Evolutionary conservation across 306 rosid species (phyloP).

Genomic region (Luffa aegyptiaca): DNA sequence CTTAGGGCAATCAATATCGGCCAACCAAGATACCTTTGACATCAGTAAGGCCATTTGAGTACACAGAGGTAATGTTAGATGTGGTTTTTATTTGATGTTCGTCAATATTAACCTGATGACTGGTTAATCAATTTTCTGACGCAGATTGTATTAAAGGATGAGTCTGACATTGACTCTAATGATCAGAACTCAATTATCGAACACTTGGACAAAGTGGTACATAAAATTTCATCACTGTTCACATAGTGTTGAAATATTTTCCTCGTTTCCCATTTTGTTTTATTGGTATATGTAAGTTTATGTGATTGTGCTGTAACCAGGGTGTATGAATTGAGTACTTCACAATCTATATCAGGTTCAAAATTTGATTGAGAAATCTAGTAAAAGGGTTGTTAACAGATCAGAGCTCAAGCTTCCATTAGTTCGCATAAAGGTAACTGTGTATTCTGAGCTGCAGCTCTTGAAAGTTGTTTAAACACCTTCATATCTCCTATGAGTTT

Average conservation of each 20-base stretch:
- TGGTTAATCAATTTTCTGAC: conserved; percentile 18
- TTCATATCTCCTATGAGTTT: not conserved
- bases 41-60: conserved; percentile 93
- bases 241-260: conserved; percentile 1
- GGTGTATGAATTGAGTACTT: not conserved
- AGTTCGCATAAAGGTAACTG: conserved; percentile 72
- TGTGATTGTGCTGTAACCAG: not conserved
- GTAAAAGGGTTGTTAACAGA: conserved; percentile 40
- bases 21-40: conserved; percentile 90
- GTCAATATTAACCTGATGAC: conserved; percentile 14
- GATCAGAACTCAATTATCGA: conserved; percentile 90
- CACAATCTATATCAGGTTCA: conserved; percentile 44
- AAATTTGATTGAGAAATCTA: conserved; percentile 56
- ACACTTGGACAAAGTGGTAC: conserved; percentile 84
- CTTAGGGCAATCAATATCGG: conserved; percentile 91
- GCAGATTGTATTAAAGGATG: conserved; percentile 83
- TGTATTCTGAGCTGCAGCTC: not conserved
- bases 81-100: conserved; percentile 1
- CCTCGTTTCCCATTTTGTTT: not conserved
- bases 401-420: conserved; percentile 81
- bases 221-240: conserved; percentile 11
- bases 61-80: conserved; percentile 58
- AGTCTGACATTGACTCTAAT: conserved; percentile 69
- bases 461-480: not conserved
- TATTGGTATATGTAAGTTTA: not conserved